phyloP scores from a whole-genome alignment of 371 early-diverging fungal genomes.

The Dentiscutata heterogama region DNA sequence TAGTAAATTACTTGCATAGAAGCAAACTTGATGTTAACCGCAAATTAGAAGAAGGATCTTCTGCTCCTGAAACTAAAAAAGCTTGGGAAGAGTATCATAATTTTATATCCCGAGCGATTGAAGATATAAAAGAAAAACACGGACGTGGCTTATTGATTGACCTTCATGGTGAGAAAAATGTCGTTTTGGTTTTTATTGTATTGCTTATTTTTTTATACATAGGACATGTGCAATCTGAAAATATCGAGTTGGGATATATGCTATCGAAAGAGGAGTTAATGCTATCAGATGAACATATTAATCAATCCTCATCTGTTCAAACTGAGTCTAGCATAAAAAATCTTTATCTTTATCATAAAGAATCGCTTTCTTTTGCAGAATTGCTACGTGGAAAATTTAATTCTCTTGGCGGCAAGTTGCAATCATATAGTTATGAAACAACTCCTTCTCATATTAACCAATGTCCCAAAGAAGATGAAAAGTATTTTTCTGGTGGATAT shows the following conservation, averaged over 20 bases:
- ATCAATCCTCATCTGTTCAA: background rate
- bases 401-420: conserved; percentile 30
- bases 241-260: conserved; percentile 35
- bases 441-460: conserved; percentile 25
- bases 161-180: conserved; percentile 18
- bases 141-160: conserved; percentile 38
- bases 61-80: conserved; percentile 11
- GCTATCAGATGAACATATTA: background rate
- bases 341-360: background rate
- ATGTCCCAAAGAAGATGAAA: conserved; percentile 15
- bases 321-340: background rate
- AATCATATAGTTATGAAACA: conserved; percentile 24
- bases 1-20: conserved; percentile 18
- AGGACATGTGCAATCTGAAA: conserved; percentile 31
- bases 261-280: background rate
- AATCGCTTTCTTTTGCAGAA: background rate
- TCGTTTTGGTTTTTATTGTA: background rate
- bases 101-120: conserved; percentile 22
- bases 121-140: conserved; percentile 4
- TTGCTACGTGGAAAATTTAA: background rate
- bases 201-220: background rate
- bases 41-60: conserved; percentile 14
- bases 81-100: conserved; percentile 35
- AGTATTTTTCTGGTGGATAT: conserved; percentile 34
- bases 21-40: conserved; percentile 37